These are phyloP conservation scores for Hibiscus syriacus DNA, from an alignment of 345 rosid genomes.

Conservation along the genomic window DNA sequence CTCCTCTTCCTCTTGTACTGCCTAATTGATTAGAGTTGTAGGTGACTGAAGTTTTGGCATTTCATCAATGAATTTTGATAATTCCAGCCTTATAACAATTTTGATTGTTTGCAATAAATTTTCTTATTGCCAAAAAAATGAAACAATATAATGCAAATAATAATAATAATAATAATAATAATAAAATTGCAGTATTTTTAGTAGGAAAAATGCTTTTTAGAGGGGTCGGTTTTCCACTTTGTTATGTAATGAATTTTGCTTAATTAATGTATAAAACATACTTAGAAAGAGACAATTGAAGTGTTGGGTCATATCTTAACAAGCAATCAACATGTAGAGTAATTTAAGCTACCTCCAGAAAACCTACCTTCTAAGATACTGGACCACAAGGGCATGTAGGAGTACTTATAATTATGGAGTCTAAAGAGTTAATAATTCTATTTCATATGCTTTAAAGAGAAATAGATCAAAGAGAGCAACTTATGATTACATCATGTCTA, in stretches of 20 bases:
- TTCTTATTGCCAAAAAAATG: background rate
- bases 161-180: too few relatives aligned
- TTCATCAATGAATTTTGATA: background rate
- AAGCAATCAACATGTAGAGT: background rate
- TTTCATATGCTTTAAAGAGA: background rate
- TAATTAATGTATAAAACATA: background rate
- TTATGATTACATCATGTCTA: background rate
- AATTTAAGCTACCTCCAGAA: background rate
- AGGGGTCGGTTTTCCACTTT: background rate
- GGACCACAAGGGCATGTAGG: background rate
- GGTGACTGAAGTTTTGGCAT: background rate
- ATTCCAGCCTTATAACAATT: background rate
- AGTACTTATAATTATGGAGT: background rate
- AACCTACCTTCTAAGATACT: background rate
- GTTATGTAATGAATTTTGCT: background rate
- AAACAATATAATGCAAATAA: slow-evolving; percentile 1
- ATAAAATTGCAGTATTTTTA: background rate
- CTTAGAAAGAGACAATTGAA: background rate
- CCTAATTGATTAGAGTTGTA: background rate
- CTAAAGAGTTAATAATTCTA: background rate
- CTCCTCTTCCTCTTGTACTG: background rate
- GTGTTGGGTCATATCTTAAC: background rate
- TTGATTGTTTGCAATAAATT: background rate
- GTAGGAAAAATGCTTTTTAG: background rate
- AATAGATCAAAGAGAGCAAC: background rate